Conservation (phyloP, 164 flowering plant species). For the Santalum album region DNA sequence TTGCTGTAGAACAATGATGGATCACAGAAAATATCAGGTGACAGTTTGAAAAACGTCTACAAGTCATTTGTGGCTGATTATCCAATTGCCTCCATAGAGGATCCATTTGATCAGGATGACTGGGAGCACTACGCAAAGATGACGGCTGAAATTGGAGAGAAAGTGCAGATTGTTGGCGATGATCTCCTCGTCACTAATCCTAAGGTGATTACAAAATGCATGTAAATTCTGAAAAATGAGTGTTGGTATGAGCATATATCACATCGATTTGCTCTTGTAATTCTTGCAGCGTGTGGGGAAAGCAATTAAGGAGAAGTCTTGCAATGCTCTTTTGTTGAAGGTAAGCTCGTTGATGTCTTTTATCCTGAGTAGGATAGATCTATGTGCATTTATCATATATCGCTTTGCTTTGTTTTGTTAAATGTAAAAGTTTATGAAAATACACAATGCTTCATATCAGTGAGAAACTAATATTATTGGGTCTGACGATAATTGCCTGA, state of each 20-base stretch:
- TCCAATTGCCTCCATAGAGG: constrained; percentile 1
- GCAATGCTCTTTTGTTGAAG: constrained; percentile 64
- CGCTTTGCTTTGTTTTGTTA: background rate
- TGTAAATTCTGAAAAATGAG: background rate
- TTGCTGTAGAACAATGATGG: constrained; percentile 6
- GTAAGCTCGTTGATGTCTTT: constrained; percentile 13
- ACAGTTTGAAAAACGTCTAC: background rate
- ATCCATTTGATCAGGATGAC: constrained; percentile 3
- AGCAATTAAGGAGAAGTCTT: constrained; percentile 50
- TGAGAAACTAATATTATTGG: too few relatives aligned
- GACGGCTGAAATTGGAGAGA: constrained; percentile 2
- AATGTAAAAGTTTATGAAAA: background rate
- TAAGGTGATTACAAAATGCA: background rate
- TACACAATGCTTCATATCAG: too few relatives aligned
- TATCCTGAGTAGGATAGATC: background rate
- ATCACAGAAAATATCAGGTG: constrained; percentile 4
- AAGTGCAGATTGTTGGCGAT: constrained; percentile 2
- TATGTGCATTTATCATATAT: too few relatives aligned
- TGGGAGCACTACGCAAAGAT: constrained; percentile 3
- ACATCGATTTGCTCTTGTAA: background rate
- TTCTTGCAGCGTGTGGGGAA: constrained; percentile 39
- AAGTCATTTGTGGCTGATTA: constrained; percentile 1
- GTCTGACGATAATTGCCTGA: too few relatives aligned
- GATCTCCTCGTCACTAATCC: constrained; percentile 3
- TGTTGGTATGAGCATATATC: too few relatives aligned